Conservation (phyloP, 345 rosid species). For the Moringa oleifera region DNA sequence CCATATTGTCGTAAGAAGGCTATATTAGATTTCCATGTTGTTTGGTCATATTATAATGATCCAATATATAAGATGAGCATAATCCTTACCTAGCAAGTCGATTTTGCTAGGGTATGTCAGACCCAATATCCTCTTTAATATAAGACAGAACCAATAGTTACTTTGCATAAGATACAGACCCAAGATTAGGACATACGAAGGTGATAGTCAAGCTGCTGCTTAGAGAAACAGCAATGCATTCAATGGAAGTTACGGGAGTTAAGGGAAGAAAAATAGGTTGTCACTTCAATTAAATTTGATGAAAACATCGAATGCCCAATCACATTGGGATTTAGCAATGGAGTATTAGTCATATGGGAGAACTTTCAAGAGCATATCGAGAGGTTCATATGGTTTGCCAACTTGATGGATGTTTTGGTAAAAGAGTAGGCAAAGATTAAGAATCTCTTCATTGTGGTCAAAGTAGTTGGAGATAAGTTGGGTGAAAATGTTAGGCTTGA, state of each 20-base stretch:
- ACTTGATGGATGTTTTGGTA: constrained; percentile 41
- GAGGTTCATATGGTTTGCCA: constrained; percentile 43
- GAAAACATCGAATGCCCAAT: constrained; percentile 41
- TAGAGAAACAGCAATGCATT: constrained; percentile 52
- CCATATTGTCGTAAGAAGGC: too few relatives aligned
- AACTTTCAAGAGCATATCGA: constrained; percentile 47
- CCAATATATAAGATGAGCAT: too few relatives aligned
- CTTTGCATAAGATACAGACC: constrained; percentile 32
- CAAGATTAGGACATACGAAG: constrained; percentile 55
- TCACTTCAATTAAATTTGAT: constrained; percentile 38
- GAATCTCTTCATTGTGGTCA: constrained; percentile 50
- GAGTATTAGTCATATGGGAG: constrained; percentile 42
- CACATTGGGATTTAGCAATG: constrained; percentile 37
- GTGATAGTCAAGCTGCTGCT: constrained; percentile 42
- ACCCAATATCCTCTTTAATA: too few relatives aligned
- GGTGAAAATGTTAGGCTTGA: constrained; percentile 37
- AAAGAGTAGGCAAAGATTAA: constrained; percentile 49
- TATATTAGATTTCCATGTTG: too few relatives aligned
- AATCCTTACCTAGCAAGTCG: too few relatives aligned
- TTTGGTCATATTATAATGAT: too few relatives aligned
- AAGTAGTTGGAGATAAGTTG: constrained; percentile 56
- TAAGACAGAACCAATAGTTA: constrained; percentile 44
- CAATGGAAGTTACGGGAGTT: constrained; percentile 38
- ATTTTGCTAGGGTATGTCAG: too few relatives aligned
- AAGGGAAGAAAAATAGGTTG: constrained; percentile 61